Conservation (phyloP, 2,329 filamentous ascomycete species). For the Waltergamsia citrina region DNA sequence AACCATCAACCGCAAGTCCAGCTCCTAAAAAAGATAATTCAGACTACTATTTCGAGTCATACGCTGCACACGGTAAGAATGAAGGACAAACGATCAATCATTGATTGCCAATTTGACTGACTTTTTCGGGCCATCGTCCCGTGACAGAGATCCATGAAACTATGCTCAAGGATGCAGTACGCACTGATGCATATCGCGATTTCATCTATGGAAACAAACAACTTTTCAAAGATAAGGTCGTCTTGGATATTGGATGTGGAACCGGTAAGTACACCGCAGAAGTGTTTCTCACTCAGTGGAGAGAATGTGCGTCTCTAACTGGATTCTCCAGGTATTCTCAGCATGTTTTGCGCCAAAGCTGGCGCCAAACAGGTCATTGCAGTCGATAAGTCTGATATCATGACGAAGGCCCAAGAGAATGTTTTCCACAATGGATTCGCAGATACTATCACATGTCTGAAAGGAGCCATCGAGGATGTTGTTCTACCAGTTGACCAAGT, state of each 20-base stretch:
- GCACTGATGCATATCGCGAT: conserved; percentile 87
- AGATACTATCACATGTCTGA: conserved; percentile 66
- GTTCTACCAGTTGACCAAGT: conserved; percentile 68
- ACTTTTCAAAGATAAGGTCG: conserved; percentile 75
- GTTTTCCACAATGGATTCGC: conserved; percentile 71
- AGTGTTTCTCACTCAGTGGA: neutral
- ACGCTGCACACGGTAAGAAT: conserved; percentile 45
- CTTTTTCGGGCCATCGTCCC: neutral
- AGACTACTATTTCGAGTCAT: conserved; percentile 51
- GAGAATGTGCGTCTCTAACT: no score
- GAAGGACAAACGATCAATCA: neutral
- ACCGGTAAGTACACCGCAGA: conserved; percentile 34
- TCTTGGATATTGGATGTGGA: conserved; percentile 85
- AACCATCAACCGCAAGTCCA: conserved; percentile 15
- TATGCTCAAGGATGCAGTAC: conserved; percentile 85
- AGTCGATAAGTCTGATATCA: conserved; percentile 87
- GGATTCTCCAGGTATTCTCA: conserved; percentile 59
- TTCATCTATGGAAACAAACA: conserved; percentile 91
- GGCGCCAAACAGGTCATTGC: conserved; percentile 81
- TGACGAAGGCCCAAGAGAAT: conserved; percentile 77
- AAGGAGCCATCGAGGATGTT: conserved; percentile 84
- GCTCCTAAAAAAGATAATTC: conserved; percentile 19
- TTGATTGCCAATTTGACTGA: neutral
- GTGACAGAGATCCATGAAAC: conserved; percentile 82
- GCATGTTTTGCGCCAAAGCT: conserved; percentile 89